A percentile compares a stretch with the other conserved stretches of the same genome.
Conservation (phyloP, 2,329 filamentous ascomycete genomes). For the Alternaria brassicicola region DNA sequence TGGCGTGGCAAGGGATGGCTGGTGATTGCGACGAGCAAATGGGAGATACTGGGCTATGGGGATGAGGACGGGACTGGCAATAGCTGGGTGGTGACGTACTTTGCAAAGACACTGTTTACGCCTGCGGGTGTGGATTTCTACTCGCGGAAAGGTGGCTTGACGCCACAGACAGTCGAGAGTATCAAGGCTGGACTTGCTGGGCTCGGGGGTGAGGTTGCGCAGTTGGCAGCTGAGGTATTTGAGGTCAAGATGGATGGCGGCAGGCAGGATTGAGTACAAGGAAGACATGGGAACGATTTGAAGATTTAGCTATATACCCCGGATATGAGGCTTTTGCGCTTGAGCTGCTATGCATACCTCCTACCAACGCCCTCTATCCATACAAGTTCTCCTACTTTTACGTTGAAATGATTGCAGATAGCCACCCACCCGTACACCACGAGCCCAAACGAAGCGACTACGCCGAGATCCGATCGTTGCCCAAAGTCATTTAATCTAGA, state of each 20-base stretch:
- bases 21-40: conserved; percentile 73
- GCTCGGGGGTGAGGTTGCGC: conserved; percentile 59
- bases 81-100: conserved; percentile 81
- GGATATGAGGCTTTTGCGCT: conserved; percentile 3
- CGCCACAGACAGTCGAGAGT: conserved; percentile 60
- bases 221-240: conserved; percentile 59
- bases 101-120: conserved; percentile 82
- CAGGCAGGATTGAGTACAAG: conserved; percentile 15
- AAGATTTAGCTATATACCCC: conserved; percentile 16
- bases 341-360: neutral
- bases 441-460: neutral
- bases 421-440: neutral
- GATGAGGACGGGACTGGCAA: conserved; percentile 57
- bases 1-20: conserved; percentile 82
- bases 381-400: neutral
- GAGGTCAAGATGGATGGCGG: conserved; percentile 46
- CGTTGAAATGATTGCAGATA: neutral
- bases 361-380: neutral
- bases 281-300: neutral
- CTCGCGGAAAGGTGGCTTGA: conserved; percentile 64
- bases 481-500: conserved; percentile 17
- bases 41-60: conserved; percentile 82
- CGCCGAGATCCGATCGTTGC: neutral
- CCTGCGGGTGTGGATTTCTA: conserved; percentile 83
- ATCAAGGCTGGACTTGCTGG: conserved; percentile 63